Conservation (phyloP, 106 monocot species). For the Dactylorhiza incarnata region DNA sequence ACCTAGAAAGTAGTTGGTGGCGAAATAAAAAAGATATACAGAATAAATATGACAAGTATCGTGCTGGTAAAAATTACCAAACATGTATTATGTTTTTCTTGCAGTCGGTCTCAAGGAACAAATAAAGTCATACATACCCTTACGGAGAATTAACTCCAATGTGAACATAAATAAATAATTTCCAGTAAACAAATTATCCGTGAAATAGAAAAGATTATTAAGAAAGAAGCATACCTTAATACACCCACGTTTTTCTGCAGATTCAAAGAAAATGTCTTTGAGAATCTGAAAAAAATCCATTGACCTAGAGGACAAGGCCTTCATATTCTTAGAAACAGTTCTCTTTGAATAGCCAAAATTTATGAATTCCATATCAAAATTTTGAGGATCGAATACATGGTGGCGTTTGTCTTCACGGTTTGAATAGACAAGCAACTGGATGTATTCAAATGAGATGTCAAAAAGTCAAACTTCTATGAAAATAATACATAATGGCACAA, state of each 20-base stretch:
- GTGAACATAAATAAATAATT: not conserved
- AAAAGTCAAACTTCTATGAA: not conserved
- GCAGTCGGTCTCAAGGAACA: not conserved
- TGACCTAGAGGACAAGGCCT: constrained; percentile 46
- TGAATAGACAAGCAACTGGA: constrained; percentile 64
- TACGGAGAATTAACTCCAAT: not conserved
- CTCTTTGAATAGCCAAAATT: constrained; percentile 33
- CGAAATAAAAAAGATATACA: not conserved
- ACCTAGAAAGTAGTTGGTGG: not conserved
- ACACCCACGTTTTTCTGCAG: constrained; percentile 41
- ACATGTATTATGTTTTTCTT: not conserved
- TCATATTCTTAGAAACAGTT: constrained; percentile 50
- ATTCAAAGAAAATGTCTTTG: constrained; percentile 49
- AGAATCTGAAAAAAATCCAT: constrained; percentile 46
- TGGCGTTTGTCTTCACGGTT: constrained; percentile 20
- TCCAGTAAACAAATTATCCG: not conserved
- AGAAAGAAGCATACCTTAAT: constrained; percentile 46
- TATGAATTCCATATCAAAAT: constrained; percentile 7
- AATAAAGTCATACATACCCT: not conserved
- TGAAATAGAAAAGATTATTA: not conserved
- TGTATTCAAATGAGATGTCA: not conserved
- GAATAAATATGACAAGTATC: not conserved
- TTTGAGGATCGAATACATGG: constrained; percentile 6
- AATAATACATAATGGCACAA: not conserved
- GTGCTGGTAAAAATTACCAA: not conserved